A percentile compares a stretch with the other conserved stretches of the same genome.
phyloP scores from a whole-genome alignment of 176 grass and related monocot genomes.

The Juncus inflexus region DNA sequence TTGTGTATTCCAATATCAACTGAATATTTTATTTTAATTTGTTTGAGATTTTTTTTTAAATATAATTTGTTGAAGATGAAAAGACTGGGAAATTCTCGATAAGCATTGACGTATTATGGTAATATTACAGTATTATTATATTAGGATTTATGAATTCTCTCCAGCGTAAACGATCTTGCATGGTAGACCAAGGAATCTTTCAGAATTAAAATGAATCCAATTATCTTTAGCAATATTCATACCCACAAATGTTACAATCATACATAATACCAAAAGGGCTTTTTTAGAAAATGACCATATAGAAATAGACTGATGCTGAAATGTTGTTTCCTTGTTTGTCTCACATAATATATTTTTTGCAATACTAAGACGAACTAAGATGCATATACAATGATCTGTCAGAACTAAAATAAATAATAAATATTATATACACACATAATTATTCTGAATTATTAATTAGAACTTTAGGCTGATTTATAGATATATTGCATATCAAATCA shows the following conservation, averaged over 20 bases:
- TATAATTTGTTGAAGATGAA: no score
- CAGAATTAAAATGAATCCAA: constrained; percentile 1
- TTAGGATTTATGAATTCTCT: neutral
- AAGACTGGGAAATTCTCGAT: no score
- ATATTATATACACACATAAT: neutral
- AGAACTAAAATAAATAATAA: neutral
- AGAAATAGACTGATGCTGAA: constrained; percentile 4
- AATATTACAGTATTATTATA: no score
- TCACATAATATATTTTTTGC: neutral
- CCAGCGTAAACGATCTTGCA: constrained; percentile 1
- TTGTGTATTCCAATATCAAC: no score
- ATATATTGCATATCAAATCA: constrained; percentile 35
- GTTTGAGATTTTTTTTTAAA: no score
- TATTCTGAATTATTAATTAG: constrained; percentile 38
- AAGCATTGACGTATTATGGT: no score
- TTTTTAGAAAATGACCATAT: constrained; percentile 22
- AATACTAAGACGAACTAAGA: neutral
- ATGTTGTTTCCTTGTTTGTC: neutral
- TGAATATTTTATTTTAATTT: no score
- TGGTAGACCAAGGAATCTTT: neutral
- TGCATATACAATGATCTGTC: neutral
- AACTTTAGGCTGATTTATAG: constrained; percentile 22
- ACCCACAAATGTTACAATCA: constrained; percentile 7
- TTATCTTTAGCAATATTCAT: constrained; percentile 12
- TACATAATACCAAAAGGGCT: constrained; percentile 10